Base-by-base conservation (phyloP, 345 rosid species). In the Dipteronia dyeriana region DNA sequence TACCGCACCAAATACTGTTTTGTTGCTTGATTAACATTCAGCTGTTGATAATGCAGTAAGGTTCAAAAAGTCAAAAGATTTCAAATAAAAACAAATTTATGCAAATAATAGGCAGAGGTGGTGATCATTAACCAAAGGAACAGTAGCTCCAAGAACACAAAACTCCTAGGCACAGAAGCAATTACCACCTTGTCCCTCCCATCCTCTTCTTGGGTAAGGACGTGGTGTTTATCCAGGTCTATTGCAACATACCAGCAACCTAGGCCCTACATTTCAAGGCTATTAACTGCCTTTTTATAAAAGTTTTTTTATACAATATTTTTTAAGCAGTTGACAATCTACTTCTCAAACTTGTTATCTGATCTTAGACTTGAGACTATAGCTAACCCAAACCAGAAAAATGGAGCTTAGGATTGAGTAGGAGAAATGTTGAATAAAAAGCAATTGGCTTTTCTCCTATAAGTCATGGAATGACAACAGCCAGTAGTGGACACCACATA, bases 21-120 rank as follows among this genome's bases (percentile, higher is more conserved):
- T 61, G 99, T 96, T 75, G 97, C 98, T 87, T 92, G 92, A 83
- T 88, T 88, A 82, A 92, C 93, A 80, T 96, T 96, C 67, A 96
- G 84, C 99, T 94, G 86, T 71, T 60, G 39, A 74, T 10, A 47
- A 82, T 62, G 4, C 25, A 82, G 45, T 62, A 38, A 20, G 53
- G 64, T 57, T 66, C 66, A 73, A 69, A 72, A 69, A 56, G 70
- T 41, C 43, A 68, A 69, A 66, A 60, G 66, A 67, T 6, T 9
- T 59, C 1, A 9, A 1, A 59, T 3, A 57, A 19, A 20, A 13
- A 43, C 14, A 62, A 6, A 61, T 51, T 29, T 61, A 13, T 14
- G 53, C 14, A 41, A 5, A 29, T 47, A 53, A 69, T 25, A 61
- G 66, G 31, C 10, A 61, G 34, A 61, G 31, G 19, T 31, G 5